A percentile compares a stretch with the other conserved stretches of the same genome.
phyloP scores from a whole-genome alignment of 2,329 filamentous ascomycete species.

The Diaporthe vaccinii region DNA sequence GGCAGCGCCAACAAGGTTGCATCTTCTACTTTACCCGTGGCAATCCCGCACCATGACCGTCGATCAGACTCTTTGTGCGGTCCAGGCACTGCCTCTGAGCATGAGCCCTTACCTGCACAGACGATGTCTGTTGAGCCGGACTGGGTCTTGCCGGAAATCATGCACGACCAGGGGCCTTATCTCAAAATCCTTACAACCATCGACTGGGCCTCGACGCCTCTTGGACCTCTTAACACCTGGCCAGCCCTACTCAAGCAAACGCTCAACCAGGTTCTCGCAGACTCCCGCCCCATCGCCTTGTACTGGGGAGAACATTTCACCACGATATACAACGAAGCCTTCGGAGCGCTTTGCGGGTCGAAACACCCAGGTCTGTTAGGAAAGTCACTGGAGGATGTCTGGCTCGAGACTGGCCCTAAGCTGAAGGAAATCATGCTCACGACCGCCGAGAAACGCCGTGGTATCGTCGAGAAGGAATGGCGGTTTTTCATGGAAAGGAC shows the following conservation, averaged over 20 bases:
- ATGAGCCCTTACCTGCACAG: conserved; percentile 40
- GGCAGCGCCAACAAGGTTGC: conserved; percentile 35
- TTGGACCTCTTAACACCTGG: conserved; percentile 60
- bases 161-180: conserved; percentile 51
- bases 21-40: conserved; percentile 29
- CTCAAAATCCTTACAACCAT: conserved; percentile 54
- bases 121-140: conserved; percentile 46
- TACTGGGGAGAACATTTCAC: conserved; percentile 69
- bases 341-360: conserved; percentile 72
- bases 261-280: conserved; percentile 56
- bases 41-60: conserved; percentile 41
- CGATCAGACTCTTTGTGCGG: conserved; percentile 11
- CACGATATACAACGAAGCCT: conserved; percentile 78
- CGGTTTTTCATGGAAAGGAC: conserved; percentile 59
- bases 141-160: conserved; percentile 50
- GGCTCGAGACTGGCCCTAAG: conserved; percentile 63
- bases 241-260: conserved; percentile 57
- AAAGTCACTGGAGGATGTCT: conserved; percentile 69
- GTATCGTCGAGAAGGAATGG: conserved; percentile 58
- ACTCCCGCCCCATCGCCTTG: conserved; percentile 65
- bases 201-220: conserved; percentile 60
- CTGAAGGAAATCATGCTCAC: conserved; percentile 56
- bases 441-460: conserved; percentile 50
- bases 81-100: neutral
- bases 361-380: conserved; percentile 76